Base-by-base conservation (phyloP, 805 yeast species). In the Ogataea glucozyma region DNA sequence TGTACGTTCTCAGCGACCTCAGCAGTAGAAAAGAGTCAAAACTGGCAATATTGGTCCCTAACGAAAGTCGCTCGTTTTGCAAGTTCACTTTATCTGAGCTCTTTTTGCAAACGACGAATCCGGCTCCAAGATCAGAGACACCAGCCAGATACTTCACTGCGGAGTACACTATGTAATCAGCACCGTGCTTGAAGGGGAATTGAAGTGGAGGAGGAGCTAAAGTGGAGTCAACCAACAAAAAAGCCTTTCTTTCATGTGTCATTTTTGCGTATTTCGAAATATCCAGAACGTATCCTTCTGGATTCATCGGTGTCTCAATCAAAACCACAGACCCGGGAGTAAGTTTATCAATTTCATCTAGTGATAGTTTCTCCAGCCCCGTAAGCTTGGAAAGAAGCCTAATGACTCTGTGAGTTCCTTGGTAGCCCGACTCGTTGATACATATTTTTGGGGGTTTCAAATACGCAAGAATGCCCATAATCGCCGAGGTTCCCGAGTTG, bases 101-200 rank as follows among this genome's bases (percentile, higher is more conserved):
- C 21, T 63, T 61, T 49, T 67, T 69, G 5, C 74, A 67, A 20
- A 76, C 70, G 17, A 77, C 64, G 32, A 76, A 60, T 1, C 82
- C 81, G 6, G 82, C 80, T 41, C 76, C 64, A 32, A 76, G 61
- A 54, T 76, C 82, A 26, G 75, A 66, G 38, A 76, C 81, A 11
- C 82, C 81, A 0, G 80, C 79, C 43, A 77, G 67, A 56, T 72
- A 76, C 49, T 77, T 77, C 9, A 79, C 76, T 3, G 81, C 82
- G 6, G 79, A 73, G 52, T 76, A 79, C 57, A 77, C 68, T 4
- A 76, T 71, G 40, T 71, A 62, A 53, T 77, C 80, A 4, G 79
- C 81, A 4, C 79, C 79, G 49, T 65, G 68, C 19, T 63, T 57
- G 52, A 76, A 76, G 0, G 82, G 78, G 46, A 73, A 69, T 51